These are phyloP conservation scores for Chenopodium album DNA, from an alignment of 148 eudicot species.

Conservation along the genomic window DNA sequence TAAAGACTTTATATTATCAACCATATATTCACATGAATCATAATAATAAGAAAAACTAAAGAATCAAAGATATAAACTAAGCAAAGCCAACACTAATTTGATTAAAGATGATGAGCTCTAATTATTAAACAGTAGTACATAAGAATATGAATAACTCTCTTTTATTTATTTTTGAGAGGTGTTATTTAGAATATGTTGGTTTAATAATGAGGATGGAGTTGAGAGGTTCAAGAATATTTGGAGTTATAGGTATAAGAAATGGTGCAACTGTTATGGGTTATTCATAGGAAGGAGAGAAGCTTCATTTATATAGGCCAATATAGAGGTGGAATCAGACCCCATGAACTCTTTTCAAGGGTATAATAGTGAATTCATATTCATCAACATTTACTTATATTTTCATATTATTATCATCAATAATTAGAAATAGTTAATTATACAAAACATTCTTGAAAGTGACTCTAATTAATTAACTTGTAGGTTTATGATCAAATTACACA, in stretches of 20 bases:
- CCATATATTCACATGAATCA: neutral
- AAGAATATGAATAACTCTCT: neutral
- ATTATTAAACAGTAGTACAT: neutral
- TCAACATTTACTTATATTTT: neutral
- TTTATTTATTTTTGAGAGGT: neutral
- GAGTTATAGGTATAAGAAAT: neutral
- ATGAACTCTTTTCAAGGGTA: neutral
- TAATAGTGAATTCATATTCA: neutral
- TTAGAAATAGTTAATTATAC: too few relatives aligned
- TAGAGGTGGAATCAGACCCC: constrained; percentile 22
- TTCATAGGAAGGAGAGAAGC: constrained; percentile 9
- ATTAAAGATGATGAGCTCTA: neutral
- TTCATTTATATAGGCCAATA: constrained; percentile 32
- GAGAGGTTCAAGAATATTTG: neutral
- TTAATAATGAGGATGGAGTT: neutral
- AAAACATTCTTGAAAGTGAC: too few relatives aligned
- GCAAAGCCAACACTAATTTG: neutral
- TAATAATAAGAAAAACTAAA: neutral
- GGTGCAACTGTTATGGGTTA: neutral
- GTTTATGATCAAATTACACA: too few relatives aligned
- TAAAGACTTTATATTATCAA: too few relatives aligned
- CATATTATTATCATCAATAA: too few relatives aligned
- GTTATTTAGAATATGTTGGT: neutral
- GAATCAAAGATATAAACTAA: neutral
- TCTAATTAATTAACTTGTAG: too few relatives aligned